A percentile compares a stretch with the other conserved stretches of the same genome.
These are phyloP conservation scores for Sparassis latifolia DNA, from an alignment of 1,284 basidiomycete genomes.

Conservation along the genomic window DNA sequence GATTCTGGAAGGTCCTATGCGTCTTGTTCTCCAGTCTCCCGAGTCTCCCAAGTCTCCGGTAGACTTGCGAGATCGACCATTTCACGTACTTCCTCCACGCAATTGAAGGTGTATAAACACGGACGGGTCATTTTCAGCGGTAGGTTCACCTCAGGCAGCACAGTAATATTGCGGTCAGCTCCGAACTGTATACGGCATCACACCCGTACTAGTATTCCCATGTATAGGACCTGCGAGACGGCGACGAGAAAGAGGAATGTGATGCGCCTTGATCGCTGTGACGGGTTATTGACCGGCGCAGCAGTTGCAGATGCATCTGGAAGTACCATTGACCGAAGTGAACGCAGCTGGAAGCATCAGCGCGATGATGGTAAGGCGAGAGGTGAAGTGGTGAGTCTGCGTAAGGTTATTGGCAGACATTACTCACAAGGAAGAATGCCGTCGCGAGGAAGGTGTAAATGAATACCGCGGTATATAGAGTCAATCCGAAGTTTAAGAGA, in stretches of 20 bases:
- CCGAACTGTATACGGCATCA: slow-evolving; percentile 16
- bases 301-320: slow-evolving; percentile 51
- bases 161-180: no score
- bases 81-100: no score
- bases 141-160: no score
- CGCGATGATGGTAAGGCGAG: not conserved
- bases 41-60: no score
- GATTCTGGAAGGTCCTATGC: no score
- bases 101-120: no score
- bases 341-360: slow-evolving; percentile 60
- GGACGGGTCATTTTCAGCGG: no score
- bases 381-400: slow-evolving; percentile 9
- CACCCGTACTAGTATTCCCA: slow-evolving; percentile 68
- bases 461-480: slow-evolving; percentile 71
- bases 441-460: slow-evolving; percentile 85
- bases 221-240: slow-evolving; percentile 76
- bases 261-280: slow-evolving; percentile 74
- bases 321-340: slow-evolving; percentile 85
- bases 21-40: no score
- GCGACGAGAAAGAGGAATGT: slow-evolving; percentile 81
- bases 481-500: slow-evolving; percentile 52
- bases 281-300: slow-evolving; percentile 67
- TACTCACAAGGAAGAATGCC: slow-evolving; percentile 85
- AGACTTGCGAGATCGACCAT: no score
- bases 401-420: not conserved